Percentiles rank a stretch among this genome's conserved stretches.
Conservation (phyloP, 495 filamentous ascomycete species). For the Hyaloscypha finlandica region DNA sequence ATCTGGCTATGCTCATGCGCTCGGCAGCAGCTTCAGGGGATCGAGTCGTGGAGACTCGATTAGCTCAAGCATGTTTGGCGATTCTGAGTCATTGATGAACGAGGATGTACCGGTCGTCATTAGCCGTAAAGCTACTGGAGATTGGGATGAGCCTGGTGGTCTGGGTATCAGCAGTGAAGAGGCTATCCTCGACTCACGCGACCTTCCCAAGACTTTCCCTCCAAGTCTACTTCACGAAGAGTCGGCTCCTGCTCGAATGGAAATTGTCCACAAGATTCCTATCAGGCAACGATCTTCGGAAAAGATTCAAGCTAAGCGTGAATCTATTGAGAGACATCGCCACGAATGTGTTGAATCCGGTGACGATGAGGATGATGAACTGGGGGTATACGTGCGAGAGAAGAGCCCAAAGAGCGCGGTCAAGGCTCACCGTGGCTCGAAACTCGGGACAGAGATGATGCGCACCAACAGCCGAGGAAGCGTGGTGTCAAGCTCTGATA, state of each 20-base stretch:
- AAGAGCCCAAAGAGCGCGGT: constrained; percentile 54
- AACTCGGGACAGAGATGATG: constrained; percentile 94
- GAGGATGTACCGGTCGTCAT: constrained; percentile 79
- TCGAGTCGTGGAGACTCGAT: constrained; percentile 85
- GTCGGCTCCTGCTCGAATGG: constrained; percentile 69
- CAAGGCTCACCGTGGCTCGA: constrained; percentile 61
- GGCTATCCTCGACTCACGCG: constrained; percentile 32
- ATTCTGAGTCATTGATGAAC: constrained; percentile 75
- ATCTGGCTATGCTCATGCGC: constrained; percentile 67
- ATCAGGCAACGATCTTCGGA: constrained; percentile 76
- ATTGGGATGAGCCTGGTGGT: constrained; percentile 69
- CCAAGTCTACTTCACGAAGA: constrained; percentile 61
- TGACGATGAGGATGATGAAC: constrained; percentile 91
- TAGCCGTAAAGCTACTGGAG: constrained; percentile 65
- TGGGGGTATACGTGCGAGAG: constrained; percentile 61
- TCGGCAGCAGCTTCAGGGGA: constrained; percentile 71
- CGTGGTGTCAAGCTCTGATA: constrained; percentile 49
- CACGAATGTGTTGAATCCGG: constrained; percentile 82
- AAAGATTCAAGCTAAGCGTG: constrained; percentile 72
- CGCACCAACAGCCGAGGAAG: constrained; percentile 89
- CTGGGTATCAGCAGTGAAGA: constrained; percentile 70
- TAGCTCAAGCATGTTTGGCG: constrained; percentile 81
- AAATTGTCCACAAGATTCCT: constrained; percentile 47
- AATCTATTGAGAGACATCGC: constrained; percentile 72
- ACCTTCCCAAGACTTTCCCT: constrained; percentile 37